These are phyloP conservation scores for Phycomyces nitens DNA, from an alignment of 192 early-diverging fungal genomes.

Conservation along the genomic window DNA sequence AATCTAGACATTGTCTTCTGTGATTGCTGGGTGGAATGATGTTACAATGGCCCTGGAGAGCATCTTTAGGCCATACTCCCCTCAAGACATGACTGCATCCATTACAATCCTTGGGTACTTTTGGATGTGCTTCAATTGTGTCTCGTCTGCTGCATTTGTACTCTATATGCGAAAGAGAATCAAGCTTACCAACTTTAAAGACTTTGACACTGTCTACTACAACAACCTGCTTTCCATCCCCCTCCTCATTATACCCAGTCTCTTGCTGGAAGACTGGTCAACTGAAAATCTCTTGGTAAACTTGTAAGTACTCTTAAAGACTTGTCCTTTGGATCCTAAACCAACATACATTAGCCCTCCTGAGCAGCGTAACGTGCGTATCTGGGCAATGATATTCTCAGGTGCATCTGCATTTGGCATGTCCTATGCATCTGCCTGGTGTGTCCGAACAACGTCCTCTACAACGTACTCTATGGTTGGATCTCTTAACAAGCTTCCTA, in stretches of 20 bases:
- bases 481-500: slow-evolving; percentile 93
- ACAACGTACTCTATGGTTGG: slow-evolving; percentile 92
- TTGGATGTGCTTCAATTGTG: slow-evolving; percentile 91
- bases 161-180: slow-evolving; percentile 86
- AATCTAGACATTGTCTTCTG: slow-evolving; percentile 65
- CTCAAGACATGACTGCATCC: not conserved
- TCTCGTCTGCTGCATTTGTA: slow-evolving; percentile 82
- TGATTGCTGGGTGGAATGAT: slow-evolving; percentile 82
- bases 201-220: slow-evolving; percentile 96
- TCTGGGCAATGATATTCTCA: slow-evolving; percentile 68
- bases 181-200: slow-evolving; percentile 83
- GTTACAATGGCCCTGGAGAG: slow-evolving; percentile 30
- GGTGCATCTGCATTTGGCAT: slow-evolving; percentile 84
- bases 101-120: slow-evolving; percentile 57
- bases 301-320: slow-evolving; percentile 44
- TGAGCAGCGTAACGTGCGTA: slow-evolving; percentile 42
- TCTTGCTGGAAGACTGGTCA: slow-evolving; percentile 66
- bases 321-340: no score
- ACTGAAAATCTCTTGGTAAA: slow-evolving; percentile 52
- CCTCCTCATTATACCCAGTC: slow-evolving; percentile 60
- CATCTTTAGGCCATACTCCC: not conserved
- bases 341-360: no score
- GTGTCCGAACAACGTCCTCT: slow-evolving; percentile 71
- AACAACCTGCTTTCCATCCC: slow-evolving; percentile 91
- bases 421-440: slow-evolving; percentile 81